phyloP scores from a whole-genome alignment of 2,329 filamentous ascomycete genomes.

The Aureobasidium leucospermi region DNA sequence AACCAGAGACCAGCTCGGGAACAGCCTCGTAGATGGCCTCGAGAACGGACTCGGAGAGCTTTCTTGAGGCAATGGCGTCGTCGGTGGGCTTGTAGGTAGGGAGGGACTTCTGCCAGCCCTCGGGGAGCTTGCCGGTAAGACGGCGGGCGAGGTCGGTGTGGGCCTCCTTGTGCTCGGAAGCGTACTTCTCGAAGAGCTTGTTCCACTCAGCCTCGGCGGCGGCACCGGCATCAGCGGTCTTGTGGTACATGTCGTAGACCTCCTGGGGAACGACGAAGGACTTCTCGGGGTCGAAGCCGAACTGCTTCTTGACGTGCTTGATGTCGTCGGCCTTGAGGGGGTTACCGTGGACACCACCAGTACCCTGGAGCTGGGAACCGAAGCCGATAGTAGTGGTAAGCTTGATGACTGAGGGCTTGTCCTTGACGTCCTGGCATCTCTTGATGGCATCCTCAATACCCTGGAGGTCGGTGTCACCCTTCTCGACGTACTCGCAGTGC shows the following conservation, averaged over 20 bases:
- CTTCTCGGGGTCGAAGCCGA: slow-evolving; percentile 92
- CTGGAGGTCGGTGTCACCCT: slow-evolving; percentile 83
- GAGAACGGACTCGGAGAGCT: slow-evolving; percentile 91
- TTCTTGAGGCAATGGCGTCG: slow-evolving; percentile 80
- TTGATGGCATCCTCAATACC: slow-evolving; percentile 83
- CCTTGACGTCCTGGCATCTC: slow-evolving; percentile 75
- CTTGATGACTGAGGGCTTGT: slow-evolving; percentile 97
- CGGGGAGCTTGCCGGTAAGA: slow-evolving; percentile 73
- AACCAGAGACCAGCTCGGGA: slow-evolving; percentile 91
- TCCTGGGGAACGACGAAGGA: slow-evolving; percentile 88
- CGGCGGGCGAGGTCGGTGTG: slow-evolving; percentile 75
- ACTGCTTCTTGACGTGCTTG: slow-evolving; percentile 87
- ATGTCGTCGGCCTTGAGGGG: slow-evolving; percentile 92
- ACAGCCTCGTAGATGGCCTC: slow-evolving; percentile 75
- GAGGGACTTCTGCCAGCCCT: slow-evolving; percentile 92
- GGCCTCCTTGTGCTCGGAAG: slow-evolving; percentile 66
- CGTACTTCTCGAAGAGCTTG: slow-evolving; percentile 82
- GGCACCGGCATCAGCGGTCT: slow-evolving; percentile 78
- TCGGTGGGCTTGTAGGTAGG: slow-evolving; percentile 86
- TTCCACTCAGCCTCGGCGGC: slow-evolving; percentile 94
- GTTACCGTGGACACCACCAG: slow-evolving; percentile 91
- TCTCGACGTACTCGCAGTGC: slow-evolving; percentile 76
- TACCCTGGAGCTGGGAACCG: slow-evolving; percentile 88
- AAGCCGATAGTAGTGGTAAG: slow-evolving; percentile 96
- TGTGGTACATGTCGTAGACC: slow-evolving; percentile 85